Base-by-base conservation (phyloP, 1,284 basidiomycete species). In the Neolentinus lepideus region DNA sequence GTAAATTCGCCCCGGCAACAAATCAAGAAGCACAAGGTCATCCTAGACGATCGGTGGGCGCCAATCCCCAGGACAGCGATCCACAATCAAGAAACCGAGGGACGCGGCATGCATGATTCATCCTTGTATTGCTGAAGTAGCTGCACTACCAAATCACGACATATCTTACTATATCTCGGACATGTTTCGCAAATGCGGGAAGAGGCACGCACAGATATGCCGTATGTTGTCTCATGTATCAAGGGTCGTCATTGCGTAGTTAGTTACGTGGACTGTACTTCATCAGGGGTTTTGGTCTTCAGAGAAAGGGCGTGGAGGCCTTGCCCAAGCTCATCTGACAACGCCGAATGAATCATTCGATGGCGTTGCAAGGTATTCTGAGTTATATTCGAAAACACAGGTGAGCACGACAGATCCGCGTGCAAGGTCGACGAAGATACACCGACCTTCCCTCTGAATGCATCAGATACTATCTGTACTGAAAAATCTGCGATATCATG, bases 281-380 rank as follows among this genome's bases (percentile, higher is more conserved):
- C 86, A 58, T 77, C 75, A 46, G 76, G 72, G 2, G 88, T 89
- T 68, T 79, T 84, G 3, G 89, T 87, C 59, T 81, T 81, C 61
- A 92, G 69, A n/a, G 87, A 87, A 36, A 92, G 71, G 1, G 90
- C 84, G 63, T 92, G 89, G 36, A 92, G 67, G 1, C 88, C 88
- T 58, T 78, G 71, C 27, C 77, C 66, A 47, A 92, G 72, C 64
- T 92, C 88, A 29, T 86, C 83, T 25, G 82, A 75, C 29, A 92
- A 74, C 1, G 82, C 79, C 4, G 79, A 73, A 67, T 90, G 84
- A 54, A 92, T 80, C 74, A 91, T 77, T 51, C 88, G 79, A 70
- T 92, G 89, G 53, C 90, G 79, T 65, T 90, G 85, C 73, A 91
- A 81, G 16, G 84, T 84, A 36, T 70, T 80, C 89, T 90, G 60